Conservation (phyloP, 116 monocot genomes). For the Dioscorea cayenensis region DNA sequence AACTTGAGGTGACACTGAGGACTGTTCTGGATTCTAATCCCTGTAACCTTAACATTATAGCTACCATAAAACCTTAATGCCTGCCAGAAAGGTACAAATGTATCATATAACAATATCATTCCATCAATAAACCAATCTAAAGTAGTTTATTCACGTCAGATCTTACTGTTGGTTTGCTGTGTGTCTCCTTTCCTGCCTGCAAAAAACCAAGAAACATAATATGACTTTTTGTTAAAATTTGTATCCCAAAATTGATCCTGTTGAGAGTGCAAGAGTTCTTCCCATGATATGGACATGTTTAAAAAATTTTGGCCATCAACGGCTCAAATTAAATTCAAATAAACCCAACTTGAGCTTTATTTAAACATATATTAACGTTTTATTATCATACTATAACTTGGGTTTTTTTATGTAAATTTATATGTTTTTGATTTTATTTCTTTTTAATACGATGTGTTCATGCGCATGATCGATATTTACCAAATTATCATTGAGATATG, state of each 20-base stretch:
- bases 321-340: too few species aligned
- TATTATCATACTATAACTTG: too few species aligned
- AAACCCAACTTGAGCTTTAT: too few species aligned
- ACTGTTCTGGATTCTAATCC: conserved; percentile 75
- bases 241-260: neutral
- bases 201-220: too few species aligned
- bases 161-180: conserved; percentile 52
- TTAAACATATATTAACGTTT: too few species aligned
- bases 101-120: neutral
- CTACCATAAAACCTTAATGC: conserved; percentile 74
- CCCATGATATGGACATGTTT: too few species aligned
- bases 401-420: too few species aligned
- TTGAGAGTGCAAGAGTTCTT: neutral
- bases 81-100: conserved; percentile 20
- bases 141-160: neutral
- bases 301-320: neutral
- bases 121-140: neutral
- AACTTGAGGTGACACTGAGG: conserved; percentile 87
- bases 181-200: conserved; percentile 16
- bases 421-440: too few species aligned
- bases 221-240: too few species aligned
- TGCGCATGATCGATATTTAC: conserved; percentile 8
- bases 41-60: conserved; percentile 56
- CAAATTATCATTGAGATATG: conserved; percentile 17
- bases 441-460: too few species aligned